These are phyloP conservation scores for Trichoderma hamatum DNA, from an alignment of 2,329 filamentous ascomycete genomes.

Conservation along the genomic window DNA sequence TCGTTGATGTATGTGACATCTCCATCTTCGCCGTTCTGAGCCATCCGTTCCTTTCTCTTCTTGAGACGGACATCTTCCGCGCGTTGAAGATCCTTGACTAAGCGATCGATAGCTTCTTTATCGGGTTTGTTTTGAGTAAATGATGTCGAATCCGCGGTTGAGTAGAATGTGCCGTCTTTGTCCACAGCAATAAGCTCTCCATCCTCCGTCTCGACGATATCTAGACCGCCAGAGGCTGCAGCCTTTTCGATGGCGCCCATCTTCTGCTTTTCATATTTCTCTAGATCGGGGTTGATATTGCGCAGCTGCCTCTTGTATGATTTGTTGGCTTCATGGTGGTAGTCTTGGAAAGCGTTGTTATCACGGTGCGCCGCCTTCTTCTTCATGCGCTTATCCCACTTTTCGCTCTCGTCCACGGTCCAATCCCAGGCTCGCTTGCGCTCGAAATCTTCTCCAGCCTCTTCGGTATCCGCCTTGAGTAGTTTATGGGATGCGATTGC, in stretches of 20 bases:
- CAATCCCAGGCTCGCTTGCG: conserved; percentile 98
- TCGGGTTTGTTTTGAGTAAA: conserved; percentile 86
- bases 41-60: conserved; percentile 79
- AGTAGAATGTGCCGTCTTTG: conserved; percentile 87
- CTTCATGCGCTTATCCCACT: conserved; percentile 87
- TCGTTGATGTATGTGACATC: conserved; percentile 99
- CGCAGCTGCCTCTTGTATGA: conserved; percentile 90
- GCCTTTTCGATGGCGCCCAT: conserved; percentile 82
- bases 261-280: conserved; percentile 86
- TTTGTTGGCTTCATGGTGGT: conserved; percentile 83
- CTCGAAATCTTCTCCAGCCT: conserved; percentile 88
- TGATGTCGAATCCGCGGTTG: conserved; percentile 78
- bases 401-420: conserved; percentile 92
- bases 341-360: conserved; percentile 88
- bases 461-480: conserved; percentile 86
- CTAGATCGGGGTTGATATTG: conserved; percentile 74
- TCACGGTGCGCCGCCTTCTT: conserved; percentile 83
- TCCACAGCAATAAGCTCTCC: conserved; percentile 95
- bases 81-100: conserved; percentile 84
- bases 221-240: conserved; percentile 79
- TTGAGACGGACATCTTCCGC: conserved; percentile 85
- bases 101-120: conserved; percentile 81
- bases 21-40: conserved; percentile 77
- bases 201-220: conserved; percentile 93
- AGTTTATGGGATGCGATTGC: conserved; percentile 91